Evolutionary conservation across 1,284 basidiomycete species (phyloP).

Genomic region (Tilletia setariae): DNA sequence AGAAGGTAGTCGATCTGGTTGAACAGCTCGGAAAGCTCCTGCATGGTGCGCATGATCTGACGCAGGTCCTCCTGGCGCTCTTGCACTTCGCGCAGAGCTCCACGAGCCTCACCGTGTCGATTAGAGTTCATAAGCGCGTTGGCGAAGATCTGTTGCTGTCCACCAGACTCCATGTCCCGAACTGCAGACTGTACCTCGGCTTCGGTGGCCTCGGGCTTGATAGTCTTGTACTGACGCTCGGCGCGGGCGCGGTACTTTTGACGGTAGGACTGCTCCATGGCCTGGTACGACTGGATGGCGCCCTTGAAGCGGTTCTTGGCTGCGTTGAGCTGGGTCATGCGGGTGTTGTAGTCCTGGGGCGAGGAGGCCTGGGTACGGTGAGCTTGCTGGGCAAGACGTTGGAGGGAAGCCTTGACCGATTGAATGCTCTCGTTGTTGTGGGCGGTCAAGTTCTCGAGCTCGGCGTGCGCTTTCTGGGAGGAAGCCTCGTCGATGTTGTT

Average conservation of each 20-base stretch:
- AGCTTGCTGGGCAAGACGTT: conserved; percentile 34
- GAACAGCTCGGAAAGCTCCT: conserved; percentile 83
- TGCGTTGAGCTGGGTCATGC: conserved; percentile 60
- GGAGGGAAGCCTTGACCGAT: conserved; percentile 50
- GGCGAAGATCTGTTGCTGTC: conserved; percentile 69
- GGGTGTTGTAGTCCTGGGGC: conserved; percentile 52
- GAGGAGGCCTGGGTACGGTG: conserved; percentile 39
- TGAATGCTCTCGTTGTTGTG: conserved; percentile 50
- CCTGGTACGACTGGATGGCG: conserved; percentile 65
- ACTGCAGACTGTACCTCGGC: conserved; percentile 73
- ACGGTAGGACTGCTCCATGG: conserved; percentile 87
- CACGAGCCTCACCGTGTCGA: conserved; percentile 76
- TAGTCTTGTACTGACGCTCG: conserved; percentile 94
- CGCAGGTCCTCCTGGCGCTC: conserved; percentile 82
- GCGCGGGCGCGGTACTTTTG: conserved; percentile 89
- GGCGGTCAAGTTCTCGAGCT: conserved; percentile 39
- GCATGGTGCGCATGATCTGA: conserved; percentile 79
- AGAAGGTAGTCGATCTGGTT: conserved; percentile 62
- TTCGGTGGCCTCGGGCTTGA: conserved; percentile 79
- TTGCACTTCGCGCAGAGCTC: conserved; percentile 84
- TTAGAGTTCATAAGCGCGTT: conserved; percentile 77
- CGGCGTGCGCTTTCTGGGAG: conserved; percentile 48
- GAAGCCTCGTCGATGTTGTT: conserved; percentile 54
- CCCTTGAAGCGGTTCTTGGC: conserved; percentile 58
- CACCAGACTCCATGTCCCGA: conserved; percentile 68